Conservation (phyloP, 2,329 filamentous ascomycete genomes). For the Sporothrix pseudoabietina region DNA sequence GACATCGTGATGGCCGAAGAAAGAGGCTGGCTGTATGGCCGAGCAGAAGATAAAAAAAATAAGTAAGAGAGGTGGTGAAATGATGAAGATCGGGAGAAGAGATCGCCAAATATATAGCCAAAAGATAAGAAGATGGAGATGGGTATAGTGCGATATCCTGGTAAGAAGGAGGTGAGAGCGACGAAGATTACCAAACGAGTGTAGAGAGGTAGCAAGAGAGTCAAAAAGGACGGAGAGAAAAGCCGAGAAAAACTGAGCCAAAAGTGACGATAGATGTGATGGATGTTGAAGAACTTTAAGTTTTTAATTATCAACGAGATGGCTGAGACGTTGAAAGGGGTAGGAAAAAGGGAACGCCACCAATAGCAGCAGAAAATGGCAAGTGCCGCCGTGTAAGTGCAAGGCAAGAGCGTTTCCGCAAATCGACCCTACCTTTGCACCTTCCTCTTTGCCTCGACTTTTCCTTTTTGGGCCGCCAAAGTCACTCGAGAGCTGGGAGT, state of each 20-base stretch:
- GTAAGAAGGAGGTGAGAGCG: not conserved
- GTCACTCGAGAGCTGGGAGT: too few species aligned
- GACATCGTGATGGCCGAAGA: conserved; percentile 3
- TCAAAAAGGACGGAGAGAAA: not conserved
- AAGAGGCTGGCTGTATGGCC: not conserved
- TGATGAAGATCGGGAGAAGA: not conserved
- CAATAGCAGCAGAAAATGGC: not conserved
- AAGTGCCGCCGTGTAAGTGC: conserved; percentile 27
- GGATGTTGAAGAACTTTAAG: not conserved
- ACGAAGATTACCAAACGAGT: not conserved
- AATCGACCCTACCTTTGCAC: not conserved
- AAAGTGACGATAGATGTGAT: not conserved
- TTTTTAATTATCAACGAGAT: conserved; percentile 5
- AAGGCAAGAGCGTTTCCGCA: not conserved
- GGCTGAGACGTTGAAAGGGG: not conserved
- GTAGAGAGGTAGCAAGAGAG: not conserved
- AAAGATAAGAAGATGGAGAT: not conserved
- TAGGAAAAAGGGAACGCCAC: not conserved
- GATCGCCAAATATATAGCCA: not conserved
- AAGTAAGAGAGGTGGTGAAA: not conserved
- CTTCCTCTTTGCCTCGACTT: conserved; percentile 12
- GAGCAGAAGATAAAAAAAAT: not conserved
- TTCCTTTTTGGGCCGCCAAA: not conserved
- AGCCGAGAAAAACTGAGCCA: not conserved
- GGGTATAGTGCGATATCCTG: not conserved